These are phyloP conservation scores for Taiozyma sp. DNA, from an alignment of 1,139 yeast genomes.

Conservation along the genomic window DNA sequence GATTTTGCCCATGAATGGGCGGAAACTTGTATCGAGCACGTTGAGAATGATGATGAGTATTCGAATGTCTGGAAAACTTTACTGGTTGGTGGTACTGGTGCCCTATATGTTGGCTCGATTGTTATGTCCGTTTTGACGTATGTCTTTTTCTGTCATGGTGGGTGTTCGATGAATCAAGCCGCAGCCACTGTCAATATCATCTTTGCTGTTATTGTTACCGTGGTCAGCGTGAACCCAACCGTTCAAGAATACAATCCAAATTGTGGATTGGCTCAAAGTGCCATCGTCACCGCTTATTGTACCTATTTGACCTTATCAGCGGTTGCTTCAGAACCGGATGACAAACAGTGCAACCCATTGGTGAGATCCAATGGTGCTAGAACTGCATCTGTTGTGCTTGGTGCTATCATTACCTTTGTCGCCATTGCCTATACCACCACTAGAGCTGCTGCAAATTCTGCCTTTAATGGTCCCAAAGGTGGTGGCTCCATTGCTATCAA, in stretches of 20 bases:
- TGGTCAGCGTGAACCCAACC: conserved; percentile 69
- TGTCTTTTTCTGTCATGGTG: conserved; percentile 73
- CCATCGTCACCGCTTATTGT: conserved; percentile 93
- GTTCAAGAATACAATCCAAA: conserved; percentile 92
- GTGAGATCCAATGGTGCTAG: conserved; percentile 87
- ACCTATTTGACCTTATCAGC: conserved; percentile 91
- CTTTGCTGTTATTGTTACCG: conserved; percentile 57
- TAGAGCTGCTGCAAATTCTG: conserved; percentile 84
- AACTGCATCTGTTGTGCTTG: conserved; percentile 80
- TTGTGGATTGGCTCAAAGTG: conserved; percentile 94
- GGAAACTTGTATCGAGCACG: conserved; percentile 86
- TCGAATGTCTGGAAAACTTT: conserved; percentile 68
- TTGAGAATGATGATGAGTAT: conserved; percentile 79
- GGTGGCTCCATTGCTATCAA: conserved; percentile 30
- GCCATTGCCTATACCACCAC: conserved; percentile 98
- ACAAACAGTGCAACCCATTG: conserved; percentile 83
- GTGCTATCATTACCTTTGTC: conserved; percentile 88
- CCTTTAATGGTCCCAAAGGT: conserved; percentile 37
- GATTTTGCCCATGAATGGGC: conserved; percentile 99
- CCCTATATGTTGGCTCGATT: conserved; percentile 74
- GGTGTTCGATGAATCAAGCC: conserved; percentile 87
- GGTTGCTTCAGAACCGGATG: conserved; percentile 96
- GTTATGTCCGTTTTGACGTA: conserved; percentile 76
- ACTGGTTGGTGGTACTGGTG: conserved; percentile 78
- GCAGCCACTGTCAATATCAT: conserved; percentile 77